Percentiles rank a stretch among this genome's conserved stretches.
Evolutionary conservation across 2,329 filamentous ascomycete species (phyloP).

Genomic region (Paramyrothecium sp.): DNA sequence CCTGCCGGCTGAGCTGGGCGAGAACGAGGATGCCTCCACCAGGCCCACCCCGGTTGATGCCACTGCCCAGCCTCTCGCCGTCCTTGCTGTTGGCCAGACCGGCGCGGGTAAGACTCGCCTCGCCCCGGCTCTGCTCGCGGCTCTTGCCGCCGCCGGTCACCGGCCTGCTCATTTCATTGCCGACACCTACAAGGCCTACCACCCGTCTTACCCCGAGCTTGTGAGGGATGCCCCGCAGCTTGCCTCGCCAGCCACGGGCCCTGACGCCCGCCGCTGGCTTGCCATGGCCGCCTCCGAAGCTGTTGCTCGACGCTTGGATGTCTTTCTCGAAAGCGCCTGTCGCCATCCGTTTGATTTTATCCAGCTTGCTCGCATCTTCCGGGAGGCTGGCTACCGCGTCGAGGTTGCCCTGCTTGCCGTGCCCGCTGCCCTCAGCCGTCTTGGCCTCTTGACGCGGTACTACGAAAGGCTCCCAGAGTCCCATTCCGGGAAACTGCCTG

Average conservation of each 20-base stretch:
- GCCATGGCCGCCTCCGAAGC: slow-evolving; percentile 34
- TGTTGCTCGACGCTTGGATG: slow-evolving; percentile 26
- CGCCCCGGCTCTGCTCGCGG: slow-evolving; percentile 33
- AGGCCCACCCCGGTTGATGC: slow-evolving; percentile 5
- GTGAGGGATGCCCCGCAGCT: slow-evolving; percentile 26
- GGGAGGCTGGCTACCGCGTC: slow-evolving; percentile 31
- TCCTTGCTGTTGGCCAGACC: slow-evolving; percentile 46
- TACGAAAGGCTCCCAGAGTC: slow-evolving; percentile 33
- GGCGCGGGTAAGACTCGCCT: slow-evolving; percentile 47
- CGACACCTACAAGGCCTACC: slow-evolving; percentile 48
- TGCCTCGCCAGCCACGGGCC: slow-evolving; percentile 35
- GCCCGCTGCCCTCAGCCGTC: slow-evolving; percentile 35
- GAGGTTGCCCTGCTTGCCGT: slow-evolving; percentile 41
- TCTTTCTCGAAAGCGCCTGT: slow-evolving; percentile 44
- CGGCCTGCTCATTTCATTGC: slow-evolving; percentile 41
- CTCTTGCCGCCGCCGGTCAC: slow-evolving; percentile 19
- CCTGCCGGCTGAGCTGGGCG: slow-evolving; percentile 31
- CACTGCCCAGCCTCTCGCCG: slow-evolving; percentile 28
- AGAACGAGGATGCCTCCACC: background rate
- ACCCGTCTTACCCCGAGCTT: slow-evolving; percentile 37
- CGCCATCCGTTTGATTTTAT: slow-evolving; percentile 40
- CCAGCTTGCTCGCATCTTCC: slow-evolving; percentile 31
- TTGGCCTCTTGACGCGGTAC: slow-evolving; percentile 41
- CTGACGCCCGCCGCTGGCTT: slow-evolving; percentile 44
- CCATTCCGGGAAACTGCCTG: slow-evolving; percentile 30